Evolutionary conservation across 805 yeast genomes (phyloP).

Genomic region (Zygosaccharomyces gambellarensis): DNA sequence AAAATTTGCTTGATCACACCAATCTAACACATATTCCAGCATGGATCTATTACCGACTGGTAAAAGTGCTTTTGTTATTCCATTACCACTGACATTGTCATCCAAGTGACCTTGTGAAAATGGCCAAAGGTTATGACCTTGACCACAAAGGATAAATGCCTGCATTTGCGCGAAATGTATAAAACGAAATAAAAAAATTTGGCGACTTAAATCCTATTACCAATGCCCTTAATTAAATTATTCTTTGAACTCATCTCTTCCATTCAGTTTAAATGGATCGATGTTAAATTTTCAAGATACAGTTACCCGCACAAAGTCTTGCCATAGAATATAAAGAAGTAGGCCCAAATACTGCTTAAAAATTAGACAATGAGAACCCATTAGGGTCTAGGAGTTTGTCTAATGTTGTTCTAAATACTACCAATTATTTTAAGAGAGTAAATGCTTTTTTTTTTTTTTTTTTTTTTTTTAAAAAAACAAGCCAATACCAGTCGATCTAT

Average conservation of each 20-base stretch:
- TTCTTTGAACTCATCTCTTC: neutral
- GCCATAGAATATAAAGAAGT: neutral
- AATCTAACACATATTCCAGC: constrained; percentile 79
- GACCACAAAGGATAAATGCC: constrained; percentile 86
- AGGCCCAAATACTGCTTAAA: neutral
- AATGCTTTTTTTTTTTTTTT: no score
- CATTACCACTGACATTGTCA: constrained; percentile 39
- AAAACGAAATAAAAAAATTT: neutral
- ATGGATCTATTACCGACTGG: constrained; percentile 89
- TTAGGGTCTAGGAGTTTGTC: no score
- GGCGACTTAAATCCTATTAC: neutral
- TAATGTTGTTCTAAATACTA: no score
- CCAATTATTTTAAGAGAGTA: no score
- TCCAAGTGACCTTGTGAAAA: constrained; percentile 45
- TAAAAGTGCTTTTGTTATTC: constrained; percentile 75
- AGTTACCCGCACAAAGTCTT: neutral
- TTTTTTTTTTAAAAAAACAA: no score
- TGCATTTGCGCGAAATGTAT: constrained; percentile 69
- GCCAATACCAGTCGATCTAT: no score
- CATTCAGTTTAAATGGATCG: neutral
- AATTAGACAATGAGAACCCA: neutral
- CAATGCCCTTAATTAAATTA: neutral
- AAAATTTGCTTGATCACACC: constrained; percentile 89
- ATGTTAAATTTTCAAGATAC: neutral
- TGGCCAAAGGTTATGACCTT: constrained; percentile 69